Percentiles rank a stretch among this genome's conserved stretches.
These are phyloP conservation scores for Fusarium tjaetaba DNA, from an alignment of 2,329 filamentous ascomycete species.

Conservation along the genomic window DNA sequence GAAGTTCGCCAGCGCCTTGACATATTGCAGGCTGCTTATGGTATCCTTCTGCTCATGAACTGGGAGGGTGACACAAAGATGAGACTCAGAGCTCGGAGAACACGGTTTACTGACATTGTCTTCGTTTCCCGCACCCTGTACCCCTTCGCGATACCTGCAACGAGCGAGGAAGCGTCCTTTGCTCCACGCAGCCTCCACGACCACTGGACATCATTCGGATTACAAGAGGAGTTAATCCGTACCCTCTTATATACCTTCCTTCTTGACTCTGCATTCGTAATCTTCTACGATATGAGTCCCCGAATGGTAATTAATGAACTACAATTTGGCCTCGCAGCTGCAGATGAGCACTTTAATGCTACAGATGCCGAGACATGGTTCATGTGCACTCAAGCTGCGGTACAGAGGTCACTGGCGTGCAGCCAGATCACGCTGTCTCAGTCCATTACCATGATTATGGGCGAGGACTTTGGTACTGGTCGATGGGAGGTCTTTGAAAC, in stretches of 20 bases:
- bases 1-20: neutral
- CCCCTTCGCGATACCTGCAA: neutral
- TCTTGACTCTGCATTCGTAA: conserved; percentile 25
- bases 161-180: neutral
- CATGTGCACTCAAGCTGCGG: neutral
- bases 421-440: neutral
- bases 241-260: conserved; percentile 18
- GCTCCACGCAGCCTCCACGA: neutral
- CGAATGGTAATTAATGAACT: conserved; percentile 15
- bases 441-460: neutral
- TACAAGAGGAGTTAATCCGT: conserved; percentile 23
- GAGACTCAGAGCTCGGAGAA: neutral
- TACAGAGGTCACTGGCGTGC: neutral
- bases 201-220: neutral
- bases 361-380: neutral
- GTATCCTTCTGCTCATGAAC: neutral
- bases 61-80: neutral
- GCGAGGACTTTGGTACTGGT: neutral
- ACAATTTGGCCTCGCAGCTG: conserved; percentile 4
- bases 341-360: conserved; percentile 10
- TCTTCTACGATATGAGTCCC: conserved; percentile 22
- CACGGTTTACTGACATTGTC: neutral
- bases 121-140: neutral
- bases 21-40: neutral
- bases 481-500: conserved; percentile 3